Percentiles rank a stretch among this genome's conserved stretches.
phyloP scores from a whole-genome alignment of 495 filamentous ascomycete genomes.

The Sporormia fimetaria region DNA sequence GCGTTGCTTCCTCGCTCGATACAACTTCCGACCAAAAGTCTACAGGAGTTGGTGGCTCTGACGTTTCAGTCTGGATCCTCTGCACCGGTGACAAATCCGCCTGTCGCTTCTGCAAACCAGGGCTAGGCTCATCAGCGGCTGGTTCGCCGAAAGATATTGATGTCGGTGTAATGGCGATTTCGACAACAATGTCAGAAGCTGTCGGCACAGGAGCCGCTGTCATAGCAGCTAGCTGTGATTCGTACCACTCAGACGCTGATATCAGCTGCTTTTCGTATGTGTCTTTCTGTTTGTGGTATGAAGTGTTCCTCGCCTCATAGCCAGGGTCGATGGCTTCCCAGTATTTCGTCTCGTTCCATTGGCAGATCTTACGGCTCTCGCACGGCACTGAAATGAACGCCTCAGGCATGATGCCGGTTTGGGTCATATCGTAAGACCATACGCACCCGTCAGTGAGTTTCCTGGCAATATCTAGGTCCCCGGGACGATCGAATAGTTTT shows the following conservation, averaged over 20 bases:
- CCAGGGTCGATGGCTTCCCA: constrained; percentile 21
- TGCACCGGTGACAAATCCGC: too few relatives aligned
- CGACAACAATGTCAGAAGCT: background rate
- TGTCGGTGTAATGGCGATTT: constrained; percentile 5
- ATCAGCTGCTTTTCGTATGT: constrained; percentile 10
- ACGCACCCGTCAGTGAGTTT: constrained; percentile 87
- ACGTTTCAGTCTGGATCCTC: too few relatives aligned
- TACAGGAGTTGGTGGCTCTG: too few relatives aligned
- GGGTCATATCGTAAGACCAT: constrained; percentile 77
- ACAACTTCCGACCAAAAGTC: background rate
- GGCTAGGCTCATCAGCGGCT: background rate
- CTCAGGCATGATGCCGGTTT: constrained; percentile 75
- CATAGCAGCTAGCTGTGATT: constrained; percentile 10
- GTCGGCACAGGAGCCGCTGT: constrained; percentile 5
- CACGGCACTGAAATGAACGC: constrained; percentile 55
- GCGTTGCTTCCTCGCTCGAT: background rate
- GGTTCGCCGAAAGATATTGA: background rate
- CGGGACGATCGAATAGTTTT: constrained; percentile 67
- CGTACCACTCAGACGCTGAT: constrained; percentile 9
- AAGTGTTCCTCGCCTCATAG: background rate
- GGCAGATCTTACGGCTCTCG: constrained; percentile 50
- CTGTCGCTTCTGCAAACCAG: too few relatives aligned
- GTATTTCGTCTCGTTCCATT: constrained; percentile 57
- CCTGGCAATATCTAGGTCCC: constrained; percentile 69
- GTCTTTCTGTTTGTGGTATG: constrained; percentile 14